Conservation (phyloP, 2,329 filamentous ascomycete genomes). For the Grosmannia serpens region DNA sequence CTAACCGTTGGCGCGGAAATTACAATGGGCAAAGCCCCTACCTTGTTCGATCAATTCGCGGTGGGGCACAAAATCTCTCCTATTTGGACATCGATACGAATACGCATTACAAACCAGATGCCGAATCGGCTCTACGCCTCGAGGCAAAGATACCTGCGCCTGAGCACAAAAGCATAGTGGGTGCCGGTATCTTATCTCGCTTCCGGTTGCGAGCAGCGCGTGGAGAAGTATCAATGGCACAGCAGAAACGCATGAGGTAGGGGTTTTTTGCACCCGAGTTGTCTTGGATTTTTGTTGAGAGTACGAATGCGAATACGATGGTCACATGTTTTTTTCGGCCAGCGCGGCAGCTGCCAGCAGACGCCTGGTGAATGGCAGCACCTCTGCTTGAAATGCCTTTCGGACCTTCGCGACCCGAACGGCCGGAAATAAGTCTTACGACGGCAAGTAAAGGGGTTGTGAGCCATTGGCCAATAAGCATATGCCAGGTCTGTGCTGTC, state of each 20-base stretch:
- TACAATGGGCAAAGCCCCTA: neutral
- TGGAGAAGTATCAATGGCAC: neutral
- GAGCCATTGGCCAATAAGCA: neutral
- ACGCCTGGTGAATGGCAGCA: neutral
- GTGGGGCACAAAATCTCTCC: neutral
- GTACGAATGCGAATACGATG: constrained; percentile 2
- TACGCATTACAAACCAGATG: neutral
- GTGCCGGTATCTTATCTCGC: neutral
- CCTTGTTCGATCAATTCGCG: neutral
- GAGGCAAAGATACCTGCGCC: neutral
- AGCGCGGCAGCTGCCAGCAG: neutral
- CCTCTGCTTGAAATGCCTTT: neutral
- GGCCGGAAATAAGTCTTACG: neutral
- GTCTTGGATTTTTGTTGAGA: neutral
- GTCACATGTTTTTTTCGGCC: neutral
- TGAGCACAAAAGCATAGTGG: neutral
- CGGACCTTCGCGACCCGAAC: neutral
- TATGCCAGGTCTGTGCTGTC: neutral
- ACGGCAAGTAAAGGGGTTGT: neutral
- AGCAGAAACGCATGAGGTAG: neutral
- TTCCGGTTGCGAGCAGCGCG: neutral
- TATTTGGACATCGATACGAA: neutral
- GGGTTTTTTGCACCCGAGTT: neutral
- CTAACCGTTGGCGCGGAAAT: neutral
- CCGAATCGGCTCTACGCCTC: neutral